Evolutionary conservation across 2,329 filamentous ascomycete genomes (phyloP).

Genomic region (Clonostachys rhizophaga): DNA sequence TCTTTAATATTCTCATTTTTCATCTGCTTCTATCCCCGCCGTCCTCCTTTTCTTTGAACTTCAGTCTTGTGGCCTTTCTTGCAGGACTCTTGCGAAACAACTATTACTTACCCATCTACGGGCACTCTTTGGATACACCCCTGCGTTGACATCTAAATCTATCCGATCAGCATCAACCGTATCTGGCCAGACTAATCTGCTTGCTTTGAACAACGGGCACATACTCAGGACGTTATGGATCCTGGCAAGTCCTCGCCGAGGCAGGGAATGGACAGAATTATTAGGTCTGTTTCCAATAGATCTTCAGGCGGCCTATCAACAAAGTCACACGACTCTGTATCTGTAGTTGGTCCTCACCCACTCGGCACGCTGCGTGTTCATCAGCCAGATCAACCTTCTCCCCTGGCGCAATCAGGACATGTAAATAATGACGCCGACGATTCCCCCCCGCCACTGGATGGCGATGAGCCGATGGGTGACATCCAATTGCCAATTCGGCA

Average conservation of each 20-base stretch:
- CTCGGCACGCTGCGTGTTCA: conserved; percentile 36
- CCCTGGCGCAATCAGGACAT: conserved; percentile 1
- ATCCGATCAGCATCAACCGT: no score
- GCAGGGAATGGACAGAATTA: background rate
- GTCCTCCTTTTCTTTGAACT: no score
- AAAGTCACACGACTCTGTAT: conserved; percentile 29
- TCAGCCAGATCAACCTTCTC: conserved; percentile 11
- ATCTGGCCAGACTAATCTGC: no score
- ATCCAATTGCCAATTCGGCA: no score
- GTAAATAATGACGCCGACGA: conserved; percentile 11
- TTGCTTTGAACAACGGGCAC: no score
- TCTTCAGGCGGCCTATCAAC: conserved; percentile 6
- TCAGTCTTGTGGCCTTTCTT: no score
- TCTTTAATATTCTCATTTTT: no score
- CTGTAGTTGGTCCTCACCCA: conserved; percentile 31
- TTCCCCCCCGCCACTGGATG: conserved; percentile 21
- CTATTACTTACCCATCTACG: no score
- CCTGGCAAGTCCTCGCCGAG: background rate
- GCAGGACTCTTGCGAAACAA: no score
- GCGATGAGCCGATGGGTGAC: background rate
- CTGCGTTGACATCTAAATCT: no score
- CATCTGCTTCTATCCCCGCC: no score
- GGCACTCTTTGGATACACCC: no score
- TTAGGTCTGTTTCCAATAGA: background rate
- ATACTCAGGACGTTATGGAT: background rate